Percentiles rank a stretch among this genome's conserved stretches.
Conservation (phyloP, 495 filamentous ascomycete species). For the Mytilinidion resinicola region DNA sequence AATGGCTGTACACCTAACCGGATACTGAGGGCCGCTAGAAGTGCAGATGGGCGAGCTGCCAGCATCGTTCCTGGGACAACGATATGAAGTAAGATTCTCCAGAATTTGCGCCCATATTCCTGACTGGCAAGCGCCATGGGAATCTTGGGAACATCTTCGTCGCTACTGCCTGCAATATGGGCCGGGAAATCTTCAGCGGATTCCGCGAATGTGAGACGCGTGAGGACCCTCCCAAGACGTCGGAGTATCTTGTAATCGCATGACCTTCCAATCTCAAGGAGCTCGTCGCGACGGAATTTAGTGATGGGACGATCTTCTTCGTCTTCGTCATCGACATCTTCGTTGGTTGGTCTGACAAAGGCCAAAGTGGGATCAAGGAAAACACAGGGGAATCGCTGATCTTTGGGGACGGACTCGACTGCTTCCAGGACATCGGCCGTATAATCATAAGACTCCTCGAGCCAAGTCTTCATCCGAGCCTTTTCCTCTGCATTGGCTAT, state of each 20-base stretch:
- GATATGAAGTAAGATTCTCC: conserved; percentile 41
- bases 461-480: conserved; percentile 38
- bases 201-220: conserved; percentile 38
- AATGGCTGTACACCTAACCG: conserved; percentile 41
- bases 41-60: conserved; percentile 36
- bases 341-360: conserved; percentile 25
- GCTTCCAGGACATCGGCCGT: conserved; percentile 35
- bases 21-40: conserved; percentile 42
- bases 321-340: conserved; percentile 16
- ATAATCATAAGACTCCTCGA: conserved; percentile 45
- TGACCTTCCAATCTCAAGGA: conserved; percentile 44
- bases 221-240: conserved; percentile 40
- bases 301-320: conserved; percentile 18
- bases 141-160: conserved; percentile 32
- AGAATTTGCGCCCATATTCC: conserved; percentile 35
- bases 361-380: conserved; percentile 42
- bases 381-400: conserved; percentile 19
- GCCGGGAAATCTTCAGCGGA: conserved; percentile 38
- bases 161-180: conserved; percentile 32
- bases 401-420: conserved; percentile 4
- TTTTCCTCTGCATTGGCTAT: conserved; percentile 32
- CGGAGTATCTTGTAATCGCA: conserved; percentile 41
- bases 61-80: conserved; percentile 43
- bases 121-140: conserved; percentile 36
- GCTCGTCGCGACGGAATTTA: conserved; percentile 36